Evolutionary conservation across 2,329 filamentous ascomycete species (phyloP).

Genomic region (Fusarium sp.): DNA sequence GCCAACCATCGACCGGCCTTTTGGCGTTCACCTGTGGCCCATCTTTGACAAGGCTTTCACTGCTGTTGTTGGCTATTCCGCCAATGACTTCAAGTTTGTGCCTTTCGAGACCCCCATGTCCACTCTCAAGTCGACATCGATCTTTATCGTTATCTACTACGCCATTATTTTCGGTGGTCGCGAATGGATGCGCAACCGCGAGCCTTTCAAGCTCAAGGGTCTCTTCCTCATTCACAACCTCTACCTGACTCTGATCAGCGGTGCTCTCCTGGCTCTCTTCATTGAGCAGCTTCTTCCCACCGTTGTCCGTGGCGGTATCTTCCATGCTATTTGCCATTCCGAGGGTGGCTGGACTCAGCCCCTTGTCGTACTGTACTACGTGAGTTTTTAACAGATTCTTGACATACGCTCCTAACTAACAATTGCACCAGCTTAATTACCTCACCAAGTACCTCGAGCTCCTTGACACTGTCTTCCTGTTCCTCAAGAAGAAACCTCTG

Average conservation of each 20-base stretch:
- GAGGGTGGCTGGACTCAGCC: conserved; percentile 94
- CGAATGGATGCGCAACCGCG: conserved; percentile 89
- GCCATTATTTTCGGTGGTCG: conserved; percentile 92
- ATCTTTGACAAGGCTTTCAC: conserved; percentile 92
- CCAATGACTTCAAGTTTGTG: conserved; percentile 87
- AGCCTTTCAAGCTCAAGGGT: conserved; percentile 86
- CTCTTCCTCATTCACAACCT: conserved; percentile 98
- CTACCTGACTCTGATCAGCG: conserved; percentile 88
- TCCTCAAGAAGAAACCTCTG: conserved; percentile 99
- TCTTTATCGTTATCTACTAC: conserved; percentile 91
- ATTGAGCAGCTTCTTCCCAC: conserved; percentile 91
- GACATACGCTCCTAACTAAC: conserved; percentile 26
- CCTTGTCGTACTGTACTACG: conserved; percentile 95
- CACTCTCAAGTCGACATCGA: conserved; percentile 83
- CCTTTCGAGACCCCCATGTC: conserved; percentile 89
- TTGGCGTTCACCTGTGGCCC: conserved; percentile 92
- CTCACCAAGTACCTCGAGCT: conserved; percentile 98
- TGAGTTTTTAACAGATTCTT: conserved; percentile 61
- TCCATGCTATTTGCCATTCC: conserved; percentile 84
- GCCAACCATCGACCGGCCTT: conserved; percentile 90
- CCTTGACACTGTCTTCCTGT: conserved; percentile 94
- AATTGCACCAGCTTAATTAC: conserved; percentile 82
- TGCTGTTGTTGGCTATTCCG: conserved; percentile 80
- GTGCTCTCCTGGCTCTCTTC: conserved; percentile 83
- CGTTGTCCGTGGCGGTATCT: conserved; percentile 82